A percentile compares a stretch with the other conserved stretches of the same genome.
These are phyloP conservation scores for Talaromyces sp. DNA, from an alignment of 2,329 filamentous ascomycete genomes.

Conservation along the genomic window DNA sequence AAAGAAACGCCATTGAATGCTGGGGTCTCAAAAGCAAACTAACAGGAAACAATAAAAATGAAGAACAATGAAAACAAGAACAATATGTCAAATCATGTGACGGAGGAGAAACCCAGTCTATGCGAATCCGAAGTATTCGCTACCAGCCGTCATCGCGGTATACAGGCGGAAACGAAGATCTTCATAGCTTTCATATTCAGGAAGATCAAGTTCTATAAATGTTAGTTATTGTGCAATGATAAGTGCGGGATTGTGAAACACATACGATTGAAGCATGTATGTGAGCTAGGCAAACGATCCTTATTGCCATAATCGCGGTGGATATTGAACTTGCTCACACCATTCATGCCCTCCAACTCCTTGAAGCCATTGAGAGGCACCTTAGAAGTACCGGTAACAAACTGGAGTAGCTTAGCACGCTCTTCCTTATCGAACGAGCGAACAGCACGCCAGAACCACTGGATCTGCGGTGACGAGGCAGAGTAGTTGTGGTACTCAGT, in stretches of 20 bases:
- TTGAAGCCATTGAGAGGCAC: constrained; percentile 98
- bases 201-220: constrained; percentile 84
- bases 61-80: constrained; percentile 15
- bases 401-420: constrained; percentile 93
- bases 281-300: constrained; percentile 90
- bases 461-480: constrained; percentile 90
- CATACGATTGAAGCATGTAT: constrained; percentile 99
- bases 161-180: constrained; percentile 81
- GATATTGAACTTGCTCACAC: constrained; percentile 96
- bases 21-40: constrained; percentile 18
- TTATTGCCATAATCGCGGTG: constrained; percentile 97
- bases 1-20: constrained; percentile 40
- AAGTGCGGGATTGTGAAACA: constrained; percentile 33
- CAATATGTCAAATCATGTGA: neutral
- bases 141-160: constrained; percentile 96
- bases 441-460: constrained; percentile 99
- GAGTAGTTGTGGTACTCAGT: constrained; percentile 99
- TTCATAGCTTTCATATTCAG: constrained; percentile 97
- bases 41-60: constrained; percentile 13
- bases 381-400: constrained; percentile 97
- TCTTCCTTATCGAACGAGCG: constrained; percentile 99
- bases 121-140: constrained; percentile 96
- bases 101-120: constrained; percentile 49
- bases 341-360: constrained; percentile 99
- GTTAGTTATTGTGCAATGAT: constrained; percentile 37